Evolutionary conservation across 805 yeast species (phyloP).

Genomic region (Hyphopichia homilentoma): DNA sequence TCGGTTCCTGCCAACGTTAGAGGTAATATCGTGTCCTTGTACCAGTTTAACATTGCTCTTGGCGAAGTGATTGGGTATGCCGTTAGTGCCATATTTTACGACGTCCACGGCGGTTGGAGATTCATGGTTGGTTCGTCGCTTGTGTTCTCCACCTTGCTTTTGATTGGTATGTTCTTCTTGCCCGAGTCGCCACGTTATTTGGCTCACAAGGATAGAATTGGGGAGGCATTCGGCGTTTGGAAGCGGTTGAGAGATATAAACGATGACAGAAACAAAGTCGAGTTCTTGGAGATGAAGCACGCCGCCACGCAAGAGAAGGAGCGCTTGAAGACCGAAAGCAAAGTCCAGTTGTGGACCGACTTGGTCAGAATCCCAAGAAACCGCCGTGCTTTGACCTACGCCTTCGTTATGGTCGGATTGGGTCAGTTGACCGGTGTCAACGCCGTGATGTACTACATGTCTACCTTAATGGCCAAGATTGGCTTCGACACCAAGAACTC

Average conservation of each 20-base stretch:
- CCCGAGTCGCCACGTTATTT: conserved; percentile 65
- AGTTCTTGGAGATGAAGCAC: conserved; percentile 55
- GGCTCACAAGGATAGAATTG: conserved; percentile 47
- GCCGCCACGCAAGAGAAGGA: conserved; percentile 47
- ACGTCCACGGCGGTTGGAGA: conserved; percentile 59
- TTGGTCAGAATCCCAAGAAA: conserved; percentile 53
- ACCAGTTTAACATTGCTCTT: conserved; percentile 61
- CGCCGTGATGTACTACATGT: conserved; percentile 63
- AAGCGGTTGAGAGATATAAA: conserved; percentile 49
- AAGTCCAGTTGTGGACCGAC: conserved; percentile 44
- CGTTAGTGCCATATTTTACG: conserved; percentile 57
- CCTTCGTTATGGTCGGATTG: conserved; percentile 53
- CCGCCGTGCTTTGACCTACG: conserved; percentile 58
- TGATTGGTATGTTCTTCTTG: conserved; percentile 48
- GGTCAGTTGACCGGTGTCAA: conserved; percentile 70
- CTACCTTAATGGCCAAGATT: conserved; percentile 51
- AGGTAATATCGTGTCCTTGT: conserved; percentile 59
- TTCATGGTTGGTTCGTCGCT: conserved; percentile 63
- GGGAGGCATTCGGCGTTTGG: conserved; percentile 55
- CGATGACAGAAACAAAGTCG: conserved; percentile 42
- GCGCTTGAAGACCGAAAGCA: conserved; percentile 29
- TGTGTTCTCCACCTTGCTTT: conserved; percentile 50
- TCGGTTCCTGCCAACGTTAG: conserved; percentile 55
- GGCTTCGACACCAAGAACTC: conserved; percentile 51
- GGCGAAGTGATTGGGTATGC: conserved; percentile 68